Percentiles rank a stretch among this genome's conserved stretches.
Evolutionary conservation across 352 stramenopile genomes (phyloP).

Genomic region (Phytophthora vignae): DNA sequence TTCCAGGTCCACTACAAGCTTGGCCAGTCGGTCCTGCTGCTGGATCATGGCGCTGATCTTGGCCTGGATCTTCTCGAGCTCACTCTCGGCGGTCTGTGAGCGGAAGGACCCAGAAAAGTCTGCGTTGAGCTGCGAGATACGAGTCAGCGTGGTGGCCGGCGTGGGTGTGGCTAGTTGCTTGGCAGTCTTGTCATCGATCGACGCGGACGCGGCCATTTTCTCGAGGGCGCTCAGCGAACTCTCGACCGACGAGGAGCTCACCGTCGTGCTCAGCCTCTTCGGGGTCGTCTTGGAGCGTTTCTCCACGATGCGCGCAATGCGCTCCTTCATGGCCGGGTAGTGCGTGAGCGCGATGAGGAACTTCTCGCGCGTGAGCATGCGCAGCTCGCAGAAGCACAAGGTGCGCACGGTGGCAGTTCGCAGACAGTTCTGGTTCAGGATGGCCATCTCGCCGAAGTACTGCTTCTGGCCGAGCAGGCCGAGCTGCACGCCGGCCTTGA

Average conservation of each 20-base stretch:
- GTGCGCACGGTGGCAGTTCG: conserved; percentile 77
- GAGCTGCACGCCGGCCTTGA: conserved; percentile 65
- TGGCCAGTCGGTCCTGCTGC: conserved; percentile 57
- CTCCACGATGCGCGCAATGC: conserved; percentile 82
- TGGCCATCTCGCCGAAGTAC: conserved; percentile 89
- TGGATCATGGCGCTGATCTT: conserved; percentile 69
- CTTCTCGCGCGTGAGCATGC: conserved; percentile 82
- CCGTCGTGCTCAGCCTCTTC: conserved; percentile 22
- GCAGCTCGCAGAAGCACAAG: conserved; percentile 83
- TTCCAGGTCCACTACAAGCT: conserved; percentile 58
- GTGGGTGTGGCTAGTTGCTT: conserved; percentile 54
- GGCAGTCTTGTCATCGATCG: conserved; percentile 62
- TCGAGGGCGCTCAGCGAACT: conserved; percentile 59
- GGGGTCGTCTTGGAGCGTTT: conserved; percentile 57
- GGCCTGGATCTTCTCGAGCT: conserved; percentile 80
- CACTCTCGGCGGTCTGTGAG: conserved; percentile 65
- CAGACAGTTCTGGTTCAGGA: conserved; percentile 79
- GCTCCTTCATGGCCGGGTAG: conserved; percentile 80
- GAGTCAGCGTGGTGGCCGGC: conserved; percentile 64
- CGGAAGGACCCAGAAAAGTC: conserved; percentile 82
- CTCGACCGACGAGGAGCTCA: conserved; percentile 7
- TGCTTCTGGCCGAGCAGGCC: conserved; percentile 79
- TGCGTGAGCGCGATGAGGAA: conserved; percentile 80
- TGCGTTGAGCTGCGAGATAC: conserved; percentile 91
- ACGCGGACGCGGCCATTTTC: conserved; percentile 55